Percentiles rank a stretch among this genome's conserved stretches.
Conservation (phyloP, 164 flowering plant species). For the Tetrastigma voinierianum region DNA sequence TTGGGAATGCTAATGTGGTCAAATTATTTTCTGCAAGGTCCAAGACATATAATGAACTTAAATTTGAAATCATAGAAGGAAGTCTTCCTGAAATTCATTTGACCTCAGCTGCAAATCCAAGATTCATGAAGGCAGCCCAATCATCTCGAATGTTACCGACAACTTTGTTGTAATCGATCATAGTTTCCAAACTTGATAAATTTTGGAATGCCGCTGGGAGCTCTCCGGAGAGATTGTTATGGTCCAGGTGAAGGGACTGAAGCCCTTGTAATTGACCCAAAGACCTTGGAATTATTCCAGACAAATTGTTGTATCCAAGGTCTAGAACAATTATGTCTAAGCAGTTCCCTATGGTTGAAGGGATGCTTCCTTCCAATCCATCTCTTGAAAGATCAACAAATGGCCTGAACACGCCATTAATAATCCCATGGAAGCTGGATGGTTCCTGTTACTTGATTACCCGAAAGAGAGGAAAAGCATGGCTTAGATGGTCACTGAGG, state of each 20-base stretch:
- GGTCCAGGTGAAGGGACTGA: slow-evolving; percentile 33
- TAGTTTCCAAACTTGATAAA: slow-evolving; percentile 28
- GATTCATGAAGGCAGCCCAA: too few relatives aligned
- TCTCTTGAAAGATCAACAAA: slow-evolving; percentile 49
- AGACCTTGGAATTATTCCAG: slow-evolving; percentile 35
- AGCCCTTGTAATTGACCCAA: slow-evolving; percentile 35
- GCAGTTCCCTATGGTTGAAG: slow-evolving; percentile 32
- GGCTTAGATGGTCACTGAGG: slow-evolving; percentile 20
- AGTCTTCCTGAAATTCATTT: slow-evolving; percentile 29
- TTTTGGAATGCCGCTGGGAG: slow-evolving; percentile 37
- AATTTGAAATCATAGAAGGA: slow-evolving; percentile 26
- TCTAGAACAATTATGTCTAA: slow-evolving; percentile 34
- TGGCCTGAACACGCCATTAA: slow-evolving; percentile 24
- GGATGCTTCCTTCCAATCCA: slow-evolving; percentile 38
- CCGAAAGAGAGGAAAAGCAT: slow-evolving; percentile 38
- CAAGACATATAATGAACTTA: slow-evolving; percentile 31
- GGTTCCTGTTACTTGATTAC: slow-evolving; percentile 33
- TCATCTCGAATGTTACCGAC: slow-evolving; percentile 39
- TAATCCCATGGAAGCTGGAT: slow-evolving; percentile 35
- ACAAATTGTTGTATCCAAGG: slow-evolving; percentile 31
- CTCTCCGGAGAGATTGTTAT: slow-evolving; percentile 36
- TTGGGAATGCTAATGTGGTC: slow-evolving; percentile 41
- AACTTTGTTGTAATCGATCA: slow-evolving; percentile 40
- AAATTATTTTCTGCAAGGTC: slow-evolving; percentile 43
- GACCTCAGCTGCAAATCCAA: too few relatives aligned